Evolutionary conservation across 1,284 basidiomycete genomes (phyloP), one percentile per base, ranked within the genome.

Genomic region (Microstroma glucosiphilum): DNA sequence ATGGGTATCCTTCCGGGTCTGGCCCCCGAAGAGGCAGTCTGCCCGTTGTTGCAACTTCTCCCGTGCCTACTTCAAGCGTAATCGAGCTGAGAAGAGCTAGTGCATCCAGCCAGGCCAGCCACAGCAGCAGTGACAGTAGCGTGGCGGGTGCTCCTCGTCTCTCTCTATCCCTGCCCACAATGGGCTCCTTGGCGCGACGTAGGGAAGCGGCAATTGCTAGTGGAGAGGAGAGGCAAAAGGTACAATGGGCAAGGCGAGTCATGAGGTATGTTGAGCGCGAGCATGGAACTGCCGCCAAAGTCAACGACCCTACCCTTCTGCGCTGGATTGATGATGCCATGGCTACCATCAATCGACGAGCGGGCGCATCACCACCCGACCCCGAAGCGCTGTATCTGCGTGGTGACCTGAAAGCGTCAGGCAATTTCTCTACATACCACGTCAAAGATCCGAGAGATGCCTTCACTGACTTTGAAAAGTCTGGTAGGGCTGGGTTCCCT

Each of bases 191-290:
- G n/a, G 64, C 59, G 0, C 26, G 57, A 13, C 64, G 66, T 40
- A 65, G 72, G 0, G 69, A 78, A 17, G 58, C 60, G 7, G 71
- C 73, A 1, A 49, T 67, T 8, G 60, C 62, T 9, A 48, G 56
- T 26, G 59, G 83, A 64, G 86, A 87, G 70, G 86, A 86, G 0
- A 73, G 81, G 0, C 81, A 85, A 56, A 85, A 86, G 68, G 79
- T 92, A 17, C 81, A 83, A 19, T 94, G 91, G 91, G 84, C 85
- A 6, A 83, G 87, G 53, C 89, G 91, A 67, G 87, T 92, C 59
- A 81, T 92, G 69, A 85, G 86, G 71, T 87, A 90, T 66, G 86
- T 90, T 66, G 88, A 91, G 65, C 69, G 73, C 46, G 78, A 66
- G 65, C 70, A 65, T 30, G 56, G 63, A 17, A 69, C 68, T 42